Evolutionary conservation across 1,284 basidiomycete species (phyloP).

Genomic region (Sporisorium exsertum): DNA sequence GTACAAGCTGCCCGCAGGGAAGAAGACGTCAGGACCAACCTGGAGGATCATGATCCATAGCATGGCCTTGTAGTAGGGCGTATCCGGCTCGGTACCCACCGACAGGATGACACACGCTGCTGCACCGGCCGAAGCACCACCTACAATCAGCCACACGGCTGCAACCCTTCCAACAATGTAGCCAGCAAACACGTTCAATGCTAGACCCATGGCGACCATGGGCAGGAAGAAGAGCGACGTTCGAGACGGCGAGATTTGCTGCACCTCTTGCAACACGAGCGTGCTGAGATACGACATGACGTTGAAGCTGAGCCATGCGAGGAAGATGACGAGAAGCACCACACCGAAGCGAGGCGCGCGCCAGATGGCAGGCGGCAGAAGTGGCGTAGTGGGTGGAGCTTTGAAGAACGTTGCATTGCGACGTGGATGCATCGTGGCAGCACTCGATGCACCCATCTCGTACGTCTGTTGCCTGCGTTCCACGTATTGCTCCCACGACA

Average conservation of each 20-base stretch:
- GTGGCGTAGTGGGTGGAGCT: slow-evolving; percentile 42
- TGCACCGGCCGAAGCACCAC: slow-evolving; percentile 73
- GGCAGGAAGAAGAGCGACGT: slow-evolving; percentile 84
- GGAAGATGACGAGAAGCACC: slow-evolving; percentile 79
- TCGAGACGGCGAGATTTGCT: slow-evolving; percentile 73
- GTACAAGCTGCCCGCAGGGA: slow-evolving; percentile 52
- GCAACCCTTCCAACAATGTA: slow-evolving; percentile 55
- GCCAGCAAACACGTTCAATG: slow-evolving; percentile 62
- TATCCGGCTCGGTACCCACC: slow-evolving; percentile 76
- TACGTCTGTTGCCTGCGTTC: slow-evolving; percentile 52
- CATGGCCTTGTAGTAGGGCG: slow-evolving; percentile 81
- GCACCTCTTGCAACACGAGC: slow-evolving; percentile 58
- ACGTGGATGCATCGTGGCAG: slow-evolving; percentile 7
- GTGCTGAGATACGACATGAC: slow-evolving; percentile 56
- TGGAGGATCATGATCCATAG: slow-evolving; percentile 80
- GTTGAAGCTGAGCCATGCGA: slow-evolving; percentile 78
- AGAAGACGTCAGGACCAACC: slow-evolving; percentile 58
- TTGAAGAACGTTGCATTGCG: slow-evolving; percentile 72
- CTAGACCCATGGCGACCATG: slow-evolving; percentile 72
- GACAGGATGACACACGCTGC: slow-evolving; percentile 76
- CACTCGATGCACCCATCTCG: slow-evolving; percentile 29
- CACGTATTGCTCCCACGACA: slow-evolving; percentile 79
- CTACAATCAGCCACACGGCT: slow-evolving; percentile 61
- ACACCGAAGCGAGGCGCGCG: slow-evolving; percentile 65
- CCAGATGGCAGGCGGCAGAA: slow-evolving; percentile 62